Evolutionary conservation across 768 basidiomycete genomes (phyloP).

Genomic region (Roridomyces roridus): DNA sequence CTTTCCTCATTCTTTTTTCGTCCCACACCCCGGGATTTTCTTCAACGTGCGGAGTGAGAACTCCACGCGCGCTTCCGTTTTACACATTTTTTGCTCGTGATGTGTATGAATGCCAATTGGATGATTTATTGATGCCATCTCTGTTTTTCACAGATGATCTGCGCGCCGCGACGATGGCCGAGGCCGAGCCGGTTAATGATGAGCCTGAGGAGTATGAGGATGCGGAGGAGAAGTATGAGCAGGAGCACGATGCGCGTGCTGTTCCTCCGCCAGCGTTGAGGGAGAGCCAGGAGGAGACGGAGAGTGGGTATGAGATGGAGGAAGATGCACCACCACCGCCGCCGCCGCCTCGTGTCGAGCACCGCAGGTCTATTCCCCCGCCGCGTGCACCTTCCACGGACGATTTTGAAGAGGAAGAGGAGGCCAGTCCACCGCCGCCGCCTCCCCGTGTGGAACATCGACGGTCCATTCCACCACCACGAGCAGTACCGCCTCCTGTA

Average conservation of each 20-base stretch:
- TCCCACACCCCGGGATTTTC: too few relatives aligned
- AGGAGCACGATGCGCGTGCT: not conserved
- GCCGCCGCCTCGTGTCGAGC: not conserved
- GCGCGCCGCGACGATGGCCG: not conserved
- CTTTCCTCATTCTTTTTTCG: not conserved
- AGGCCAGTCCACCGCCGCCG: too few relatives aligned
- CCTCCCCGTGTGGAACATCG: too few relatives aligned
- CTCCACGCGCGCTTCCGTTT: too few relatives aligned
- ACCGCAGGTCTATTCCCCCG: too few relatives aligned
- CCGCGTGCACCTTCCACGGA: too few relatives aligned
- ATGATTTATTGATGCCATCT: constrained; percentile 15
- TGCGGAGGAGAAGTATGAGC: not conserved
- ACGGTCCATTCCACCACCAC: too few relatives aligned
- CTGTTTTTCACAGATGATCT: constrained; percentile 14
- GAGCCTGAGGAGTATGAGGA: not conserved
- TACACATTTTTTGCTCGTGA: not conserved
- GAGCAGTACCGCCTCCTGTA: too few relatives aligned
- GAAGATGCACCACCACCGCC: not conserved
- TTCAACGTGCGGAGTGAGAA: too few relatives aligned
- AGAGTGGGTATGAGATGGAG: not conserved
- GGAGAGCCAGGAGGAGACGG: constrained; percentile 4
- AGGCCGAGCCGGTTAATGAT: not conserved
- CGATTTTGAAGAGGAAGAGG: too few relatives aligned
- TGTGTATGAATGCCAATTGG: constrained; percentile 4
- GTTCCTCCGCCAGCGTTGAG: not conserved